These are phyloP conservation scores for Metschnikowia picachoensis DNA, from an alignment of 805 yeast species.

Conservation along the genomic window DNA sequence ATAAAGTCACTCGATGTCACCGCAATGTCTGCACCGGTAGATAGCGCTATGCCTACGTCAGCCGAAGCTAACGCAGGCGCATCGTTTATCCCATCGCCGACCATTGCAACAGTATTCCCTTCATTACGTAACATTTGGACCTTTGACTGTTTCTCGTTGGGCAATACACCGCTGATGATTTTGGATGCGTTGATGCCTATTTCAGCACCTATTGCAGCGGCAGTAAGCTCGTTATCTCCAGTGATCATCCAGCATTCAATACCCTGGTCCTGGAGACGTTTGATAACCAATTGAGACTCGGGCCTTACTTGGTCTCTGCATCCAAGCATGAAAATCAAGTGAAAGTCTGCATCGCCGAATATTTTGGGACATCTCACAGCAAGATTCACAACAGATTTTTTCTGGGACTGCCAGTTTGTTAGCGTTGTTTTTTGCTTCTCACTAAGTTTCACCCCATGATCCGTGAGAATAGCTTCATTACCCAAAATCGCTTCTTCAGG, in stretches of 20 bases:
- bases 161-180: constrained; percentile 68
- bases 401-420: constrained; percentile 54
- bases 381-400: constrained; percentile 60
- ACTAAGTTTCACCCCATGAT: constrained; percentile 39
- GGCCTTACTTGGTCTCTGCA: constrained; percentile 58
- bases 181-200: constrained; percentile 49
- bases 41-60: constrained; percentile 74
- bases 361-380: constrained; percentile 36
- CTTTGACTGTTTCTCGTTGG: constrained; percentile 65
- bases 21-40: constrained; percentile 75
- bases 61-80: constrained; percentile 77
- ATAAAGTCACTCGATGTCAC: constrained; percentile 72
- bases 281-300: constrained; percentile 53
- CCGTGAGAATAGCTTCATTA: constrained; percentile 55
- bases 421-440: constrained; percentile 33
- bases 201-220: constrained; percentile 60
- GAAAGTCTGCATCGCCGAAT: constrained; percentile 27
- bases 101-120: constrained; percentile 52
- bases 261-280: constrained; percentile 30
- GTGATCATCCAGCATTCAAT: constrained; percentile 72
- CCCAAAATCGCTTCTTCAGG: constrained; percentile 48
- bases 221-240: constrained; percentile 69
- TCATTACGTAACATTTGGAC: constrained; percentile 49
- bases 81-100: constrained; percentile 82
- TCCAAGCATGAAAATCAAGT: constrained; percentile 47